A percentile compares a stretch with the other conserved stretches of the same genome.
phyloP scores from a whole-genome alignment of 2,329 filamentous ascomycete species.

The Fusarium drepaniforme region DNA sequence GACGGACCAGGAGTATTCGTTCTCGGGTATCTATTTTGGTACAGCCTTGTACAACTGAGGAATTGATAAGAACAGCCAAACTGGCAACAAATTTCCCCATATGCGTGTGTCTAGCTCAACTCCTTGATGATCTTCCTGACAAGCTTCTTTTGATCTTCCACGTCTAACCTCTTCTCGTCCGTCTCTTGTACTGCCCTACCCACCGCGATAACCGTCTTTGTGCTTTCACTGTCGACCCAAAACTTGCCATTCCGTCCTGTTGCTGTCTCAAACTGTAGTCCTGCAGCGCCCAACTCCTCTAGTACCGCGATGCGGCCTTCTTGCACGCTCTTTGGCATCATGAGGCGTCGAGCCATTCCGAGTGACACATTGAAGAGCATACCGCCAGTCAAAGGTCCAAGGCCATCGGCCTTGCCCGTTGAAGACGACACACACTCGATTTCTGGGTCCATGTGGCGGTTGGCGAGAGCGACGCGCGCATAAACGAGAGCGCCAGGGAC shows the following conservation, averaged over 20 bases:
- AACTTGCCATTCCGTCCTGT: slow-evolving; percentile 92
- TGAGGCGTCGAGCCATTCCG: slow-evolving; percentile 83
- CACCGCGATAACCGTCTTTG: slow-evolving; percentile 80
- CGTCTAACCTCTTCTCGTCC: slow-evolving; percentile 74
- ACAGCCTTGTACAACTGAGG: slow-evolving; percentile 33
- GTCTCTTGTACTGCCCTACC: slow-evolving; percentile 82
- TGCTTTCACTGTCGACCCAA: slow-evolving; percentile 87
- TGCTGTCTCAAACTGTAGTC: slow-evolving; percentile 91
- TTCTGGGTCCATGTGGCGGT: slow-evolving; percentile 89
- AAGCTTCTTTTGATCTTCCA: slow-evolving; percentile 77
- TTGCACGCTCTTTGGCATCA: slow-evolving; percentile 72
- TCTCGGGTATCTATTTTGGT: slow-evolving; percentile 44
- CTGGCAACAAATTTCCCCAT: slow-evolving; percentile 21
- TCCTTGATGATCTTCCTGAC: slow-evolving; percentile 75
- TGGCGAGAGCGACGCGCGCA: slow-evolving; percentile 82
- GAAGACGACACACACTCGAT: slow-evolving; percentile 88
- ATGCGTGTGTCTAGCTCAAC: slow-evolving; percentile 54
- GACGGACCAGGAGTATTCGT: slow-evolving; percentile 37
- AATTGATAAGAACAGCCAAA: slow-evolving; percentile 37
- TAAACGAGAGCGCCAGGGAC: slow-evolving; percentile 84
- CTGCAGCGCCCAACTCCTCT: slow-evolving; percentile 81
- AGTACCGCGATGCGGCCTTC: slow-evolving; percentile 78
- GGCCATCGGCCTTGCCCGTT: slow-evolving; percentile 89
- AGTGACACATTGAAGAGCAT: slow-evolving; percentile 88
- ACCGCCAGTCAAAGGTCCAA: slow-evolving; percentile 85